Percentiles rank a stretch among this genome's conserved stretches.
These are phyloP conservation scores for Termitomyces sp. DNA, from an alignment of 768 basidiomycete genomes.

Conservation along the genomic window DNA sequence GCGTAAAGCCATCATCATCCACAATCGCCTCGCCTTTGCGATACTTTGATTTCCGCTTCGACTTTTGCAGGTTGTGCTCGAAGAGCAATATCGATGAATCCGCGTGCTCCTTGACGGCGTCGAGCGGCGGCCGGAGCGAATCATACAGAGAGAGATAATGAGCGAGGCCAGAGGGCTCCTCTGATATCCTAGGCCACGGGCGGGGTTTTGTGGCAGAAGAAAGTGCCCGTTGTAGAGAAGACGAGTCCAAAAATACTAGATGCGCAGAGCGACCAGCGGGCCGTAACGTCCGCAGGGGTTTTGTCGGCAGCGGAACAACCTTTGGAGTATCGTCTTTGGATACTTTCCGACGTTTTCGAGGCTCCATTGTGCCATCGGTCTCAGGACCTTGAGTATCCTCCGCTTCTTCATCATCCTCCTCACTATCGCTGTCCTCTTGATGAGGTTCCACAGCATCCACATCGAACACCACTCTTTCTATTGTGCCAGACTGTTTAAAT, in stretches of 20 bases:
- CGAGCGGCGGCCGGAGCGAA: constrained; percentile 69
- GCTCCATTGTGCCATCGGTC: constrained; percentile 22
- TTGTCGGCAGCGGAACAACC: constrained; percentile 55
- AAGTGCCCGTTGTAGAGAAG: constrained; percentile 67
- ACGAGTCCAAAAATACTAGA: constrained; percentile 61
- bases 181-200: constrained; percentile 53
- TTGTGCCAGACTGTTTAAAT: constrained; percentile 72
- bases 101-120: constrained; percentile 68
- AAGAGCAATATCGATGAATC: constrained; percentile 73
- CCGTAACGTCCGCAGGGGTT: constrained; percentile 48
- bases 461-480: constrained; percentile 71
- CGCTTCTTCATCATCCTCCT: constrained; percentile 35
- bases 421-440: constrained; percentile 35
- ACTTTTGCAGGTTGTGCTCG: constrained; percentile 64
- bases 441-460: constrained; percentile 36
- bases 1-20: constrained; percentile 92
- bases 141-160: constrained; percentile 67
- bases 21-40: constrained; percentile 84
- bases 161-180: constrained; percentile 60
- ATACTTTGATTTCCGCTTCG: constrained; percentile 59
- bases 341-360: constrained; percentile 34
- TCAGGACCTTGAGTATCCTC: constrained; percentile 23
- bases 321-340: constrained; percentile 37
- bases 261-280: constrained; percentile 67
- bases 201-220: constrained; percentile 45